These are phyloP conservation scores for Mallotus nudiflorus DNA, from an alignment of 345 rosid genomes.

Conservation along the genomic window DNA sequence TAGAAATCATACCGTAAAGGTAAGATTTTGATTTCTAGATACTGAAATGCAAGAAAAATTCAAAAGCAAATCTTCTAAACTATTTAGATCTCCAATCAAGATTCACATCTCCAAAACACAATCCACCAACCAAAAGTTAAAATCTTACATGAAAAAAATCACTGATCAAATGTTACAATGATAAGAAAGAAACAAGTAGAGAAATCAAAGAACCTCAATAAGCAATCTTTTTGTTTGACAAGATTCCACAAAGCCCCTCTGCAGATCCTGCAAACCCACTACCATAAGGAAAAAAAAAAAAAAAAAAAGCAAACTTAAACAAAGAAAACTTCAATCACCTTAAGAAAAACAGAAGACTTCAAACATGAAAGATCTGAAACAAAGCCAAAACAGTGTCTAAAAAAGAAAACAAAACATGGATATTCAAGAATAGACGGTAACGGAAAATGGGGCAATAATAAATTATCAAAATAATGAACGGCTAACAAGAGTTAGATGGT, in stretches of 20 bases:
- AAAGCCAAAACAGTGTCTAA: slow-evolving; percentile 22
- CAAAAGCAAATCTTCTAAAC: background rate
- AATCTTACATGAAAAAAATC: background rate
- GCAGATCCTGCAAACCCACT: slow-evolving; percentile 11
- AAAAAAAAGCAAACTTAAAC: no score
- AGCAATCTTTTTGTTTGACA: background rate
- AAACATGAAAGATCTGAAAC: slow-evolving; percentile 19
- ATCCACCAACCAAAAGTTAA: background rate
- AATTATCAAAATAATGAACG: background rate
- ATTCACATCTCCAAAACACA: background rate
- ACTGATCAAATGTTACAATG: background rate
- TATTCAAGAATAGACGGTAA: slow-evolving; percentile 1
- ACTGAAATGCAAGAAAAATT: background rate
- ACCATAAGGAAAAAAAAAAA: background rate
- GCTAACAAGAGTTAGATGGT: slow-evolving; percentile 3
- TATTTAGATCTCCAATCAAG: slow-evolving; percentile 11
- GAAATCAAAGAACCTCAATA: slow-evolving; percentile 13
- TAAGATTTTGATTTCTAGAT: background rate
- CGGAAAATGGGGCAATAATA: slow-evolving; percentile 26
- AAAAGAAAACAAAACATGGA: slow-evolving; percentile 6
- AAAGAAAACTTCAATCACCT: no score
- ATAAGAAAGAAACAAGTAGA: background rate
- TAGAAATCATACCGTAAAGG: background rate
- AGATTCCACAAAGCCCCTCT: background rate
- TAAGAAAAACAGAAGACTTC: background rate